Evolutionary conservation across 1,284 basidiomycete species (phyloP).

Genomic region (Boletellus sp.): DNA sequence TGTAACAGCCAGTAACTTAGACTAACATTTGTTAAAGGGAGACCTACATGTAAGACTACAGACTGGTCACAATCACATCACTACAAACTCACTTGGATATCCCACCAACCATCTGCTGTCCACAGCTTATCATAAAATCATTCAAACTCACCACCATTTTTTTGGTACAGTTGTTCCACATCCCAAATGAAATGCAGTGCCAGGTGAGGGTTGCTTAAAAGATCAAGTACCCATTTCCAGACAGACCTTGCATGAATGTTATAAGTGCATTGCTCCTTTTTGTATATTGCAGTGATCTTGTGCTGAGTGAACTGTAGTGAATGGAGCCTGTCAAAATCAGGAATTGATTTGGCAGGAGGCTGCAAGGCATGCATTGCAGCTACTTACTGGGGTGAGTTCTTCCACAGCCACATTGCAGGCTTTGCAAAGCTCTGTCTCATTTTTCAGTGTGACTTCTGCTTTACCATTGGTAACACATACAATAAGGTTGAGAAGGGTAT

Average conservation of each 20-base stretch:
- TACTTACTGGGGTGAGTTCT: neutral
- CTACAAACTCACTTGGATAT: conserved; percentile 26
- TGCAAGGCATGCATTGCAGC: too few species aligned
- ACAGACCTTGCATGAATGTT: conserved; percentile 12
- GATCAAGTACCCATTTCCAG: conserved; percentile 27
- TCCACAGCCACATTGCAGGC: neutral
- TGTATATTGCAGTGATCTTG: conserved; percentile 1
- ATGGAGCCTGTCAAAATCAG: neutral
- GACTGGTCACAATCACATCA: neutral
- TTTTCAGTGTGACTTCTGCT: neutral
- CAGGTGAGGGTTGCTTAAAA: conserved; percentile 20
- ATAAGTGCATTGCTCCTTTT: neutral
- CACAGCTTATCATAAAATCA: conserved; percentile 30
- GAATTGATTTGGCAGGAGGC: neutral
- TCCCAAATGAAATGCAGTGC: conserved; percentile 17
- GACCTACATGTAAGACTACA: neutral
- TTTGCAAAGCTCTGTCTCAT: conserved; percentile 4
- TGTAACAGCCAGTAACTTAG: conserved; percentile 4
- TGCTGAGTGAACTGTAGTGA: conserved; percentile 2
- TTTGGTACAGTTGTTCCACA: conserved; percentile 15
- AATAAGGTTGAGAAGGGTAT: conserved; percentile 5
- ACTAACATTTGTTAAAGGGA: conserved; percentile 1
- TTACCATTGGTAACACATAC: neutral
- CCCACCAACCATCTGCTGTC: conserved; percentile 28
- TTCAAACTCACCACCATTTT: conserved; percentile 19